phyloP scores from a whole-genome alignment of 805 yeast genomes.

The Saccharomycopsis schoenii region DNA sequence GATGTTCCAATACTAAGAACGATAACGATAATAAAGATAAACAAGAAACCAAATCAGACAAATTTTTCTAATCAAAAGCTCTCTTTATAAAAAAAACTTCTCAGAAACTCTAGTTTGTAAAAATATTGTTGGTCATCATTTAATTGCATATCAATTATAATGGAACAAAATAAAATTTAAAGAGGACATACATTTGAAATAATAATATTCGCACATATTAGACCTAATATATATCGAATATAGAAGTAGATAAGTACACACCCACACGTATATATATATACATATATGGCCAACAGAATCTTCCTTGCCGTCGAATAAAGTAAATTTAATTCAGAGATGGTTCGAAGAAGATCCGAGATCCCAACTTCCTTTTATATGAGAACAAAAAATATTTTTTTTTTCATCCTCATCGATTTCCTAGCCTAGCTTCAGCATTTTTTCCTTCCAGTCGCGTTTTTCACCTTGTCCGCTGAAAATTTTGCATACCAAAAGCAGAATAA shows the following conservation, averaged over 20 bases:
- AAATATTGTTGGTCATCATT: slow-evolving; percentile 17
- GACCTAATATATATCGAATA: not conserved
- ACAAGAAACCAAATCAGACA: slow-evolving; percentile 8
- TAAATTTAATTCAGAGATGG: not conserved
- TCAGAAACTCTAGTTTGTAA: slow-evolving; percentile 39
- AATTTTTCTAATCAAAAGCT: slow-evolving; percentile 28
- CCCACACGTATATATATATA: not conserved
- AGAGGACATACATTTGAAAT: not conserved
- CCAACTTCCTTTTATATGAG: not conserved
- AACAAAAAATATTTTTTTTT: not conserved
- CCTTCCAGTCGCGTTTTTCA: not conserved
- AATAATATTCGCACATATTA: not conserved
- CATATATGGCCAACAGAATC: not conserved
- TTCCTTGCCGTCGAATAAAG: no score
- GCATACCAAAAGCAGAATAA: not conserved
- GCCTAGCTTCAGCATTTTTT: not conserved
- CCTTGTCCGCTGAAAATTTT: not conserved
- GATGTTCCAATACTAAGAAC: no score
- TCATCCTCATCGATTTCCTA: not conserved
- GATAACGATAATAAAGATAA: not conserved
- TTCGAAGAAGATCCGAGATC: not conserved
- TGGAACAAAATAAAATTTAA: not conserved
- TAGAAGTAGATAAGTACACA: not conserved
- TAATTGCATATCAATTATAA: not conserved
- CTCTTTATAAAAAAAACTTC: slow-evolving; percentile 16